Percentiles rank a stretch among this genome's conserved stretches.
Conservation (phyloP, 208 protist species). For the Crithidia brevicula region DNA sequence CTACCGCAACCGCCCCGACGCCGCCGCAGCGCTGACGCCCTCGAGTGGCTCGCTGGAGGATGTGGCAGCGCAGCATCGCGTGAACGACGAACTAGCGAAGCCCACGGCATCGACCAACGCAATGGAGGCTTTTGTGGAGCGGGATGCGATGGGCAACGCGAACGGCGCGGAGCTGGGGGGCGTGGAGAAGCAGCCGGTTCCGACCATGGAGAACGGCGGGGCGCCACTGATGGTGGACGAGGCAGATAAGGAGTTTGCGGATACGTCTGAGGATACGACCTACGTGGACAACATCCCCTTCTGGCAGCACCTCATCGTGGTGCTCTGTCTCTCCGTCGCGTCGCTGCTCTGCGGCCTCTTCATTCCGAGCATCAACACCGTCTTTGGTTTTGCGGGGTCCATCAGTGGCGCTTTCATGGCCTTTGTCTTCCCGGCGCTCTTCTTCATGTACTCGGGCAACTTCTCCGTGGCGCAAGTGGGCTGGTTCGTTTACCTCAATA, state of each 20-base stretch:
- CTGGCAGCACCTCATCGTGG: slow-evolving; percentile 43
- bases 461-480: slow-evolving; percentile 45
- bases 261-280: slow-evolving; percentile 22
- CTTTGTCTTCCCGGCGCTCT: slow-evolving; percentile 63
- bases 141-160: neutral
- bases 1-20: slow-evolving; percentile 33
- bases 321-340: slow-evolving; percentile 29
- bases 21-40: neutral
- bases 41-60: neutral
- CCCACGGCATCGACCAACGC: neutral
- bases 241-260: slow-evolving; percentile 7
- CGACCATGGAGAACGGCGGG: neutral
- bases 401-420: slow-evolving; percentile 60
- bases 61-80: neutral
- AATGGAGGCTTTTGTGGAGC: too few species aligned
- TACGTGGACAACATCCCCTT: slow-evolving; percentile 58
- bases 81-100: neutral
- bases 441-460: slow-evolving; percentile 63
- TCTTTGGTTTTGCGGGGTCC: slow-evolving; percentile 61
- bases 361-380: slow-evolving; percentile 75
- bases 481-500: slow-evolving; percentile 57
- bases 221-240: neutral
- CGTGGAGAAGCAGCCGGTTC: neutral
- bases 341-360: slow-evolving; percentile 69
- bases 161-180: neutral